Evolutionary conservation across 2,329 filamentous ascomycete species (phyloP).

Genomic region (Calonectria montana): DNA sequence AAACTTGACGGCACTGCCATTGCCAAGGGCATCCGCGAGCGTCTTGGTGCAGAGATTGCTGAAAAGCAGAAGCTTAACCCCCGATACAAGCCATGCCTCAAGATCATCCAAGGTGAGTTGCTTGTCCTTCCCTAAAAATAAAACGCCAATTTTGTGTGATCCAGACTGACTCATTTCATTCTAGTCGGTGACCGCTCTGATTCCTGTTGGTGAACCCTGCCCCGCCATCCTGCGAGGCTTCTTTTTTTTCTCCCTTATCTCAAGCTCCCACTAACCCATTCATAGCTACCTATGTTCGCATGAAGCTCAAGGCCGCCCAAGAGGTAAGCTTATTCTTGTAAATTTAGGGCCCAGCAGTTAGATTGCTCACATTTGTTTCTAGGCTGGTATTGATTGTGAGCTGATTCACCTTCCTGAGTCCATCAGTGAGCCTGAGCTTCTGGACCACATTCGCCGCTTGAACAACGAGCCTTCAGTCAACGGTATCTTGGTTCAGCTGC

Average conservation of each 20-base stretch:
- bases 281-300: constrained; percentile 95
- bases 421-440: constrained; percentile 85
- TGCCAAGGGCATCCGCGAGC: constrained; percentile 89
- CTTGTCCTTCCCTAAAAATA: constrained; percentile 5
- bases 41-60: constrained; percentile 82
- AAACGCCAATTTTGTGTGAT: constrained; percentile 11
- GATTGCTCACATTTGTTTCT: constrained; percentile 16
- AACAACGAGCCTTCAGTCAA: constrained; percentile 91
- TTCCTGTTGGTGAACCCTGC: constrained; percentile 70
- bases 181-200: constrained; percentile 92
- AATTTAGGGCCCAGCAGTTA: constrained; percentile 3
- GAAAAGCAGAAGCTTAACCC: constrained; percentile 85
- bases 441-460: constrained; percentile 82
- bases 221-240: constrained; percentile 31
- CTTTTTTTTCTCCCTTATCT: neutral
- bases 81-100: constrained; percentile 87
- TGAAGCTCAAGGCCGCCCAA: constrained; percentile 97
- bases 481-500: constrained; percentile 93
- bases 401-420: constrained; percentile 85
- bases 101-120: constrained; percentile 87
- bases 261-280: constrained; percentile 33
- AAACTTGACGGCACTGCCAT: constrained; percentile 98
- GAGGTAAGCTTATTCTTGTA: constrained; percentile 68
- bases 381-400: constrained; percentile 92
- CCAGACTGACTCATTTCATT: constrained; percentile 36